phyloP scores from a whole-genome alignment of 495 filamentous ascomycete species.

The Chaetomium cochliodes region DNA sequence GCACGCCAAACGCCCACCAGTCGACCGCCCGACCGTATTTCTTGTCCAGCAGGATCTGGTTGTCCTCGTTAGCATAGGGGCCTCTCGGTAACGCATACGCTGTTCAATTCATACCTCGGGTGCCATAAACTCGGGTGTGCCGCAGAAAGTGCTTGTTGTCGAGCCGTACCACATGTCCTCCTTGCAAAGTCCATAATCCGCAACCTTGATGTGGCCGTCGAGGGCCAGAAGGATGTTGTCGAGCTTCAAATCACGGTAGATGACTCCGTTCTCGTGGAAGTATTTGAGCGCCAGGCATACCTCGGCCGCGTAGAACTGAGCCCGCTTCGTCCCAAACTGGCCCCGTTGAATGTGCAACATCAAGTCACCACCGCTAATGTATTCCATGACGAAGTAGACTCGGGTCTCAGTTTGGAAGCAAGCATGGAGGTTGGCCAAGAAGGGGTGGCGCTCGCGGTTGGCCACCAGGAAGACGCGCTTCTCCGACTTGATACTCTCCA shows the following conservation, averaged over 20 bases:
- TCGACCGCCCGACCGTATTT: slow-evolving; percentile 98
- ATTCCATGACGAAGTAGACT: slow-evolving; percentile 99
- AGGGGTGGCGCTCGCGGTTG: slow-evolving; percentile 96
- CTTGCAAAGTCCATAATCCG: slow-evolving; percentile 97
- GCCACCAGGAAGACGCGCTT: slow-evolving; percentile 96
- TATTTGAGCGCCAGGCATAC: slow-evolving; percentile 97
- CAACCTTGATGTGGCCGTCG: slow-evolving; percentile 98
- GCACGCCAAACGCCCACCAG: slow-evolving; percentile 99
- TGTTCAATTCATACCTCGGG: slow-evolving; percentile 74
- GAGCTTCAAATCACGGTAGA: slow-evolving; percentile 98
- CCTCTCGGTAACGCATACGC: neutral
- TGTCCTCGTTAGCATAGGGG: neutral
- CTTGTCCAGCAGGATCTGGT: slow-evolving; percentile 92
- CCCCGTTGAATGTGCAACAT: slow-evolving; percentile 99
- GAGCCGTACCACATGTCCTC: slow-evolving; percentile 99
- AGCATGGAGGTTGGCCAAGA: slow-evolving; percentile 91
- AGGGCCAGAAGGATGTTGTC: slow-evolving; percentile 96
- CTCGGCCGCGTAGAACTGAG: slow-evolving; percentile 98
- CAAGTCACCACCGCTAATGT: slow-evolving; percentile 96
- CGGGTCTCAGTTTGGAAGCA: slow-evolving; percentile 99
- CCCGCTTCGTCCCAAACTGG: slow-evolving; percentile 91
- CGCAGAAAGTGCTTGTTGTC: slow-evolving; percentile 97
- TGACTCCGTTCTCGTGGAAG: slow-evolving; percentile 99
- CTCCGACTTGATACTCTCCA: slow-evolving; percentile 97
- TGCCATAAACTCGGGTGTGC: slow-evolving; percentile 99